phyloP scores from a whole-genome alignment of 768 basidiomycete species.

The Austroboletus eburneus region DNA sequence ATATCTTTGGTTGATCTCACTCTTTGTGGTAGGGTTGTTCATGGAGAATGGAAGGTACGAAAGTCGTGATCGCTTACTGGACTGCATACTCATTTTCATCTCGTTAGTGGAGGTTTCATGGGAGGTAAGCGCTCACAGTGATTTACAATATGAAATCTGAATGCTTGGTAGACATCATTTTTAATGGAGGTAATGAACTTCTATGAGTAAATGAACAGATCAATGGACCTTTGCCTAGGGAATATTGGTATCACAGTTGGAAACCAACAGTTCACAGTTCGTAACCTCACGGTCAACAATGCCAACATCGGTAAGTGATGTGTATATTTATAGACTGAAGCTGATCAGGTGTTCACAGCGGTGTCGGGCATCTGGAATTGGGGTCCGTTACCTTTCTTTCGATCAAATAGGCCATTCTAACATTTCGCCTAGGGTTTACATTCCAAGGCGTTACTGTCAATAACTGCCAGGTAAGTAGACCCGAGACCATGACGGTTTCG shows the following conservation, averaged over 20 bases:
- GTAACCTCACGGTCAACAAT: conserved; percentile 54
- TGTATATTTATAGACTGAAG: neutral
- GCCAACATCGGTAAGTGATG: conserved; percentile 33
- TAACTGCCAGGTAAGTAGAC: conserved; percentile 27
- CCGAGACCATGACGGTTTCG: neutral
- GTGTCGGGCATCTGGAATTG: conserved; percentile 37
- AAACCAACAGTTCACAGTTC: conserved; percentile 75
- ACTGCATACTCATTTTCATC: neutral
- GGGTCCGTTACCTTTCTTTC: conserved; percentile 26
- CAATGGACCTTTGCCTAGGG: conserved; percentile 17
- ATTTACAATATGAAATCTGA: neutral
- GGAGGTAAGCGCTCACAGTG: conserved; percentile 41
- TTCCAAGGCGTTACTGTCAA: conserved; percentile 49
- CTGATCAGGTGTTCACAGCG: conserved; percentile 14
- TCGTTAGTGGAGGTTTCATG: conserved; percentile 41
- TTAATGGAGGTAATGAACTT: conserved; percentile 36
- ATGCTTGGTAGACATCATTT: conserved; percentile 31
- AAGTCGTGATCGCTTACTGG: neutral
- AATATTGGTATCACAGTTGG: conserved; percentile 65
- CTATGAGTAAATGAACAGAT: neutral
- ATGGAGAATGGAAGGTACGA: conserved; percentile 69
- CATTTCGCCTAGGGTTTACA: conserved; percentile 38
- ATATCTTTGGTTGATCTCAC: neutral
- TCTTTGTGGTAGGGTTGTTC: conserved; percentile 41
- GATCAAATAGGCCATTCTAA: neutral